Evolutionary conservation across 495 filamentous ascomycete genomes (phyloP), one percentile per base, ranked within the genome.

Genomic region (Talaromyces proteolyticus): DNA sequence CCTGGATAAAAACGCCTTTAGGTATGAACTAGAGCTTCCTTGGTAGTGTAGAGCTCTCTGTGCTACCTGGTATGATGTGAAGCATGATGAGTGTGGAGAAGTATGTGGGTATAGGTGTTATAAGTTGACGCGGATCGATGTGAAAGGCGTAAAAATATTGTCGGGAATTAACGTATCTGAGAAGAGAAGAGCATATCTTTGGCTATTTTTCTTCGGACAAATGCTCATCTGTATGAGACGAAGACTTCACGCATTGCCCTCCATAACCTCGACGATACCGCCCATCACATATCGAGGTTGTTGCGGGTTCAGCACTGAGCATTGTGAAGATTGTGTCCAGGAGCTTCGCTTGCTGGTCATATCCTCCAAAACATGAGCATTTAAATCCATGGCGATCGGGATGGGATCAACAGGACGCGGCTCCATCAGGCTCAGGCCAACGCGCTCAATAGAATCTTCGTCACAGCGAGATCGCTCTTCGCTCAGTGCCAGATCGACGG

Each of bases 181-280:
- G 37, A 36, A 45, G 17, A 42, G 17, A 17, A 16, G 17, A 42
- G n/a, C n/a, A 42, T 16, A 16, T 36, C 7, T 36, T 36, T n/a
- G n/a, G n/a, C n/a, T n/a, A n/a, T n/a, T n/a, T n/a, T n/a, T n/a
- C n/a, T n/a, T n/a, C n/a, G n/a, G n/a, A n/a, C n/a, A n/a, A n/a
- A n/a, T n/a, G n/a, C n/a, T n/a, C n/a, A n/a, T n/a, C n/a, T n/a
- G n/a, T n/a, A n/a, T n/a, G n/a, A n/a, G n/a, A n/a, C n/a, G n/a
- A n/a, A n/a, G n/a, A n/a, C n/a, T 24, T 57, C 54, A 74, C 20
- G 61, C 63, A 21, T 59, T 52, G 3, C 68, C 71, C 40, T 75
- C 71, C 71, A 75, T 71, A n/a, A 73, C 68, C 56, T 75, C 71
- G 50, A 72, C 68, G 22, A 75, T 75, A 8, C 71, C 71, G 16